A percentile compares a stretch with the other conserved stretches of the same genome.
These are phyloP conservation scores for Pelargonium nanum DNA, from an alignment of 345 rosid species.

Conservation along the genomic window DNA sequence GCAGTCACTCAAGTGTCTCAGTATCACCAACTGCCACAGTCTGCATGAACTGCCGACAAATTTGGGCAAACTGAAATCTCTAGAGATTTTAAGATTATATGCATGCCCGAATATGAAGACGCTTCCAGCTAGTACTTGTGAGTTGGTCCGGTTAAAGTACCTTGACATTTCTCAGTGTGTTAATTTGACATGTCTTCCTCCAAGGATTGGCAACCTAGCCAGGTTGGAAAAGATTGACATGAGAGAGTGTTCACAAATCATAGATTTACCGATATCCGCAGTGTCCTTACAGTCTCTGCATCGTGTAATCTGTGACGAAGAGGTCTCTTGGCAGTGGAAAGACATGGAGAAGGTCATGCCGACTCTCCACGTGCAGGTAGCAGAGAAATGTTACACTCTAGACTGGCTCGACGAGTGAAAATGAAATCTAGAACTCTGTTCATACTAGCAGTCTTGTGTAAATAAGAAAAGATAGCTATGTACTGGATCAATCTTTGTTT, in stretches of 20 bases:
- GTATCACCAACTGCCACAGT: slow-evolving; percentile 82
- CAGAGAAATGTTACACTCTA: slow-evolving; percentile 43
- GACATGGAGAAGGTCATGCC: slow-evolving; percentile 33
- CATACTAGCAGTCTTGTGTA: not conserved
- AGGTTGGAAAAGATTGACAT: slow-evolving; percentile 79
- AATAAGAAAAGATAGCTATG: not conserved
- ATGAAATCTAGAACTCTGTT: not conserved
- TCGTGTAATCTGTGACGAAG: slow-evolving; percentile 60
- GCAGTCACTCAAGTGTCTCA: slow-evolving; percentile 42
- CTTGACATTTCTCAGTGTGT: slow-evolving; percentile 76
- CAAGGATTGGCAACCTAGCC: slow-evolving; percentile 37
- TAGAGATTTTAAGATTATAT: slow-evolving; percentile 50
- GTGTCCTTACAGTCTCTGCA: slow-evolving; percentile 40
- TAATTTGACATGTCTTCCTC: slow-evolving; percentile 46
- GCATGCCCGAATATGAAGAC: slow-evolving; percentile 60
- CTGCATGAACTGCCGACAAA: slow-evolving; percentile 39
- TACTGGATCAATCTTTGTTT: too few relatives aligned
- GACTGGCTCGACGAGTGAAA: slow-evolving; percentile 66
- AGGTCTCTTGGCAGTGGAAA: slow-evolving; percentile 50
- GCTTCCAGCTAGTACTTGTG: slow-evolving; percentile 50
- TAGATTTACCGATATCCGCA: slow-evolving; percentile 36
- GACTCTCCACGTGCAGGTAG: slow-evolving; percentile 48
- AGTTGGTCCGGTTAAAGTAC: slow-evolving; percentile 44
- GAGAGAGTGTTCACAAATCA: slow-evolving; percentile 59
- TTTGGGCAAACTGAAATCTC: slow-evolving; percentile 38